These are phyloP conservation scores for Rutstroemia sp. DNA, from an alignment of 2,329 filamentous ascomycete species.

Conservation along the genomic window DNA sequence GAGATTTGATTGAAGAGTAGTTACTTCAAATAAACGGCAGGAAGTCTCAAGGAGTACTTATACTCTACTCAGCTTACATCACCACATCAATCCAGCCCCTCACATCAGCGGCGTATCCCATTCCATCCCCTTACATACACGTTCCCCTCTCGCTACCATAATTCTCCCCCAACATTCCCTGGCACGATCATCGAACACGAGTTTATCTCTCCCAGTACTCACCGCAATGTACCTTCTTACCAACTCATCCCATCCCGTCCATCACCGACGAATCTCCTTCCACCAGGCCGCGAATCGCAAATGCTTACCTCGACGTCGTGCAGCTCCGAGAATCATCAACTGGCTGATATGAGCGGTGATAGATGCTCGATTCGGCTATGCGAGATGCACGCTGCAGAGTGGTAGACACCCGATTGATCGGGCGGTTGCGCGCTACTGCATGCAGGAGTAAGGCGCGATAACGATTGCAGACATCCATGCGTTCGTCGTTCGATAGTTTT, in stretches of 20 bases:
- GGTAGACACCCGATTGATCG: neutral
- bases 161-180: no score
- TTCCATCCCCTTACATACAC: neutral
- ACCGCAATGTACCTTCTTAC: no score
- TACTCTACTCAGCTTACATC: neutral
- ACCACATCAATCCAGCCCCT: neutral
- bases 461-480: neutral
- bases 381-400: neutral
- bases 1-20: neutral
- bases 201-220: no score
- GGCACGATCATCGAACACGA: no score
- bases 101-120: neutral
- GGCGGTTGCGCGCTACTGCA: neutral
- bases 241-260: no score
- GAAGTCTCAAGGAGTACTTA: neutral
- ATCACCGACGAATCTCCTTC: no score
- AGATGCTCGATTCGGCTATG: neutral
- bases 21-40: no score
- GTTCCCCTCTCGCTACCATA: neutral
- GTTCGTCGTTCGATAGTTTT: no score
- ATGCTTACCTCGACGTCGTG: neutral
- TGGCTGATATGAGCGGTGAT: neutral
- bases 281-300: neutral
- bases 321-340: neutral
- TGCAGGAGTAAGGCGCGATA: neutral